Evolutionary conservation across 768 basidiomycete species (phyloP), one percentile per base, ranked within the genome.

Genomic region (Termitomyces eurrhizus): DNA sequence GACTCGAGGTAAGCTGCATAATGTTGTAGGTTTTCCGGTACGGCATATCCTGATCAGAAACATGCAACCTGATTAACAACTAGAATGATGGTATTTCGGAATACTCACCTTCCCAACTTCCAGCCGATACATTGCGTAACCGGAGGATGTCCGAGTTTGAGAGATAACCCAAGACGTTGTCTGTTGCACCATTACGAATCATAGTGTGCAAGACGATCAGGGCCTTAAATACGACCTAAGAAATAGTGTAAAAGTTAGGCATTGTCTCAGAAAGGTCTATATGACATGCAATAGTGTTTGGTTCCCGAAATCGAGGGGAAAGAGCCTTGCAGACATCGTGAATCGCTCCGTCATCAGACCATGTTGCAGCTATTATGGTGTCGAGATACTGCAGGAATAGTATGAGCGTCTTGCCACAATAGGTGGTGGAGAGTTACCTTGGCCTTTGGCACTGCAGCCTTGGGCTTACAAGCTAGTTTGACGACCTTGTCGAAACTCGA

Each of bases 201-300:
- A 99, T 94, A 36, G 88, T 93, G 72, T 99, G 97, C 7, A 98
- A 78, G 4, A 96, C 93, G 67, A 99, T 89, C 65, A 98, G 79
- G 0, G 95, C 94, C 71, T 99, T 99, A 85, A 98, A 98, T n/a
- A 93, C 95, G 65, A 98, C 83, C 95, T 97, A 67, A n/a, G 45
- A 58, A 48, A 56, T 51, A 46, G 56, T 21, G 13, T 29, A 46
- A 35, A 57, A 9, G 21, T 64, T 13, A 66, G 49, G 48, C 18
- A 55, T 32, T 35, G 35, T 48, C 54, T 44, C 39, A 36, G 21
- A 35, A 57, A 41, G 45, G 26, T 33, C 33, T 32, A 41, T 24
- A 37, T 60, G 52, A 76, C 90, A 69, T 68, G 96, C 94, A 52
- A 95, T 85, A 16, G 87, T 85, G 73, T 98, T 98, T 36, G 95